phyloP scores from a whole-genome alignment of 352 stramenopile genomes.

The Phytopythium boreale region DNA sequence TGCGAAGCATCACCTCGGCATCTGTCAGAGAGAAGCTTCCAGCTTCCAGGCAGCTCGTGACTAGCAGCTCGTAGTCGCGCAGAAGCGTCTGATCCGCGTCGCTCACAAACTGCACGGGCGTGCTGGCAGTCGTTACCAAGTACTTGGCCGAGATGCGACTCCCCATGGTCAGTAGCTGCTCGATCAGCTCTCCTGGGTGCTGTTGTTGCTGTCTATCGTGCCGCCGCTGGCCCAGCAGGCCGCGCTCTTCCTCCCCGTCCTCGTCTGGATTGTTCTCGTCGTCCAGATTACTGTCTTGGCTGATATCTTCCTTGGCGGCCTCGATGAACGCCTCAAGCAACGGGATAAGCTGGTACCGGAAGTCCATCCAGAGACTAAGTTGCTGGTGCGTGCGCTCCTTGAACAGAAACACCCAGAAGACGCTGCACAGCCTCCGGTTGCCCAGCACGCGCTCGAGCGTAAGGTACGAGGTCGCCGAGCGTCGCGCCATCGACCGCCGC shows the following conservation, averaged over 20 bases:
- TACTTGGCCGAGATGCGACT: slow-evolving; percentile 66
- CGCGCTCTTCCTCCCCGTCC: slow-evolving; percentile 10
- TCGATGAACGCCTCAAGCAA: slow-evolving; percentile 56
- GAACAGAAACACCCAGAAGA: slow-evolving; percentile 88
- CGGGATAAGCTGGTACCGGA: slow-evolving; percentile 65
- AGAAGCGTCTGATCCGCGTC: slow-evolving; percentile 57
- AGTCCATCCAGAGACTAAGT: slow-evolving; percentile 84
- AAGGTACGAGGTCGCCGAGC: slow-evolving; percentile 44
- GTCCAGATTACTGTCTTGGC: slow-evolving; percentile 15
- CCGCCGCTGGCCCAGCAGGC: background rate
- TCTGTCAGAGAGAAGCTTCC: slow-evolving; percentile 69
- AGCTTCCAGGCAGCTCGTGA: slow-evolving; percentile 53
- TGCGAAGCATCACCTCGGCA: slow-evolving; percentile 54
- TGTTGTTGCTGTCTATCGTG: background rate
- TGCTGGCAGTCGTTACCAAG: slow-evolving; percentile 43
- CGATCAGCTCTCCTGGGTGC: slow-evolving; percentile 60
- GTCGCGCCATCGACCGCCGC: slow-evolving; percentile 16
- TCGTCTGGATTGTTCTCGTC: slow-evolving; percentile 24
- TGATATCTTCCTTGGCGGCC: slow-evolving; percentile 31
- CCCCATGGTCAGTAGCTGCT: slow-evolving; percentile 56
- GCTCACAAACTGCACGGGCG: slow-evolving; percentile 65
- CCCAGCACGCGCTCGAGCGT: slow-evolving; percentile 70
- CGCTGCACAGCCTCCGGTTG: slow-evolving; percentile 76
- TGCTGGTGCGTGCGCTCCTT: slow-evolving; percentile 81
- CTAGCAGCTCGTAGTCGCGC: slow-evolving; percentile 52